A percentile compares a stretch with the other conserved stretches of the same genome.
phyloP scores from a whole-genome alignment of 78 protist species.

The Creolimax fragrantissima region DNA sequence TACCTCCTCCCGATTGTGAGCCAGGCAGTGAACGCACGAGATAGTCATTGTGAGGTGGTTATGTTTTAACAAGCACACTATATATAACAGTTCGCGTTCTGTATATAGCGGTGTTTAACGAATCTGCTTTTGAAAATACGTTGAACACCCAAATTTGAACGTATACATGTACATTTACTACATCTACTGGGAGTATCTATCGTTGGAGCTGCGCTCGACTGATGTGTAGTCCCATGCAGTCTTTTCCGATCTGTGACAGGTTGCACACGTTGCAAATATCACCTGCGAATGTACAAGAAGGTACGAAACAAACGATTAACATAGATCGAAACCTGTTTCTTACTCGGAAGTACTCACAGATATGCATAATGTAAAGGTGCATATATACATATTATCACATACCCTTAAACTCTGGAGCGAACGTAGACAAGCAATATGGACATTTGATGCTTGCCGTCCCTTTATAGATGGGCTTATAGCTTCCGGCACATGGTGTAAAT shows the following conservation, averaged over 20 bases:
- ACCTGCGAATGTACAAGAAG: background rate
- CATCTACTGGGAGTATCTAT: too few species aligned
- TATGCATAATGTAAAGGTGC: background rate
- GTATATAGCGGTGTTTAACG: too few species aligned
- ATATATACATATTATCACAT: background rate
- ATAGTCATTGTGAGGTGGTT: too few species aligned
- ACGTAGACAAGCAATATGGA: conserved; percentile 60
- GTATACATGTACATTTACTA: too few species aligned
- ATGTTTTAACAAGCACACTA: too few species aligned
- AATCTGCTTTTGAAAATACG: too few species aligned
- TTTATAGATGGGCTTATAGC: conserved; percentile 61
- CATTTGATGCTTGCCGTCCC: conserved; percentile 56
- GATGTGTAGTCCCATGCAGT: conserved; percentile 1
- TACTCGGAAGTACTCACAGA: background rate
- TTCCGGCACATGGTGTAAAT: conserved; percentile 58
- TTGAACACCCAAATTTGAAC: too few species aligned
- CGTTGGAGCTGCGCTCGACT: background rate
- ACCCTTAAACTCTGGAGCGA: conserved; percentile 52
- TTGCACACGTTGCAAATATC: background rate
- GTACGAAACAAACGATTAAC: too few species aligned
- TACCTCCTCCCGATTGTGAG: too few species aligned
- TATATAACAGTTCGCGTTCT: too few species aligned
- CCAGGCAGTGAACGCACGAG: too few species aligned
- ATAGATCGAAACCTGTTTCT: too few species aligned
- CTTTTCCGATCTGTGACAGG: background rate